These are phyloP conservation scores for Rhodamnia argentea DNA, from an alignment of 345 rosid species.

Conservation along the genomic window DNA sequence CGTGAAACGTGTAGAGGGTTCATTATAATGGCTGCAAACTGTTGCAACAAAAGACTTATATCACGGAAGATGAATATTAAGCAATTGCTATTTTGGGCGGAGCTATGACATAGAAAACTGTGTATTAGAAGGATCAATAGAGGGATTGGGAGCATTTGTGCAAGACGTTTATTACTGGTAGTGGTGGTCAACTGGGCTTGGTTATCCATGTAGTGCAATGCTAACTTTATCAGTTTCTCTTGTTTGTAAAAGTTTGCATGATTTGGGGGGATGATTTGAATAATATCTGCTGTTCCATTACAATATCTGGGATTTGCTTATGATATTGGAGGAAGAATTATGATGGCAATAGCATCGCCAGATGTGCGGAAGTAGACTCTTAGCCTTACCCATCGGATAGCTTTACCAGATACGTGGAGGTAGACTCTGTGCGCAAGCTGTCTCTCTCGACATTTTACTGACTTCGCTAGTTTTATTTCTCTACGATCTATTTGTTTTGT, in stretches of 20 bases:
- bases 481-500: background rate
- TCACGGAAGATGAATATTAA: background rate
- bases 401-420: background rate
- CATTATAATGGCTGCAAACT: background rate
- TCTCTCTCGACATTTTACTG: background rate
- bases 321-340: background rate
- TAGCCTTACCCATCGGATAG: background rate
- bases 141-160: background rate
- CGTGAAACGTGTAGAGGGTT: background rate
- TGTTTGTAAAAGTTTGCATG: background rate
- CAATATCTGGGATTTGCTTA: background rate
- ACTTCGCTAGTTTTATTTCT: background rate
- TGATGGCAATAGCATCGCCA: background rate
- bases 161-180: background rate
- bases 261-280: background rate
- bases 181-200: background rate
- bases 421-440: no score
- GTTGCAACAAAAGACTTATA: background rate
- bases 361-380: background rate
- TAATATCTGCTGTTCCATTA: background rate
- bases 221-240: background rate
- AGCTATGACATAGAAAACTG: background rate
- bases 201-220: background rate
- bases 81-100: background rate
- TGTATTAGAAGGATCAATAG: background rate